A percentile compares a stretch with the other conserved stretches of the same genome.
These are phyloP conservation scores for Beta lomatogona DNA, from an alignment of 179 eudicot genomes.

Conservation along the genomic window DNA sequence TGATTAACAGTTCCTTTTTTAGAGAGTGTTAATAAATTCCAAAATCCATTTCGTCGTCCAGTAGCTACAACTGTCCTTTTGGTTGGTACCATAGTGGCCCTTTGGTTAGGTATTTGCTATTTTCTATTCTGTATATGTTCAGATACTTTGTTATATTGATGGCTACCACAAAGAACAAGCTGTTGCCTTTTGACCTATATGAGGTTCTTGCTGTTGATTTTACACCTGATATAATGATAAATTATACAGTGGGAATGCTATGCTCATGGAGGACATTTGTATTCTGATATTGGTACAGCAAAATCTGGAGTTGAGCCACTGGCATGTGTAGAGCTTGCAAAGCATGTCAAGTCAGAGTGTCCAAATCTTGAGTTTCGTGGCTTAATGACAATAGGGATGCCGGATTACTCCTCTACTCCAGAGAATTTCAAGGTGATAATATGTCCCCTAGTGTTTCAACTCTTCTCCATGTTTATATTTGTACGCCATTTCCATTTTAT, in stretches of 20 bases:
- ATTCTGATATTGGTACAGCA: slow-evolving; percentile 53
- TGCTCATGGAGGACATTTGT: slow-evolving; percentile 14
- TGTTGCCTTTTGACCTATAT: not conserved
- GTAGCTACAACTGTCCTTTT: too few relatives aligned
- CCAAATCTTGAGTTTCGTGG: slow-evolving; percentile 81
- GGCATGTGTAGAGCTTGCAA: slow-evolving; percentile 74
- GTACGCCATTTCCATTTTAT: not conserved
- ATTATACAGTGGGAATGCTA: slow-evolving; percentile 14
- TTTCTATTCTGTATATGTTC: not conserved
- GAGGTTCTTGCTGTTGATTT: not conserved
- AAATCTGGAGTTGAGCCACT: slow-evolving; percentile 89
- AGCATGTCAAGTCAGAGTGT: slow-evolving; percentile 71
- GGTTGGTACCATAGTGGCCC: too few relatives aligned
- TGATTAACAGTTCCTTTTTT: too few relatives aligned
- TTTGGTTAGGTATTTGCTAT: too few relatives aligned
- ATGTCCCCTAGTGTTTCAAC: not conserved
- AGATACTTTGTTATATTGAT: not conserved
- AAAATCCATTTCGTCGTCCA: too few relatives aligned
- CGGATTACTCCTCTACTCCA: slow-evolving; percentile 88
- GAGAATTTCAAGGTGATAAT: slow-evolving; percentile 80
- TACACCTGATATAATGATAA: slow-evolving; percentile 10
- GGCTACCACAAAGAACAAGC: not conserved
- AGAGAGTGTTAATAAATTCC: too few relatives aligned
- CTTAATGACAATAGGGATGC: slow-evolving; percentile 97
- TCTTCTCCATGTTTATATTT: not conserved